These are phyloP conservation scores for Rhexocercosporidium sp. DNA, from an alignment of 2,329 filamentous ascomycete genomes.

Conservation along the genomic window DNA sequence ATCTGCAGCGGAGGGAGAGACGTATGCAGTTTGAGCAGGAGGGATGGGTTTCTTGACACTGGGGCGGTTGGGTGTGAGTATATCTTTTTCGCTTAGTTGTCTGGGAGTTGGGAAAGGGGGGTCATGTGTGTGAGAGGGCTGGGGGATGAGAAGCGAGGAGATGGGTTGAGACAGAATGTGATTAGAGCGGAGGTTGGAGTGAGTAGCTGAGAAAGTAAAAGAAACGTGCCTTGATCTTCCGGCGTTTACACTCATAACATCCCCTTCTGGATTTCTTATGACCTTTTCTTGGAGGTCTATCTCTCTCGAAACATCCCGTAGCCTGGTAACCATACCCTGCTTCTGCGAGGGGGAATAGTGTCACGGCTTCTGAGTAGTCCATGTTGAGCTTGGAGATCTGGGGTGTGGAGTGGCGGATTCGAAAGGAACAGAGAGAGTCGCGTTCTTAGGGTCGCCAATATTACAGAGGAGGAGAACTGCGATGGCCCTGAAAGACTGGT, in stretches of 20 bases:
- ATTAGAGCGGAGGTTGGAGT: background rate
- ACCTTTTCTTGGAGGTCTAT: conserved; percentile 15
- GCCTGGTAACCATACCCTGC: background rate
- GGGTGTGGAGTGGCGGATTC: too few relatives aligned
- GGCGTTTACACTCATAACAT: conserved; percentile 24
- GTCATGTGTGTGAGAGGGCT: background rate
- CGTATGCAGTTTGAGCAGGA: conserved; percentile 16
- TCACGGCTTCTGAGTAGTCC: background rate
- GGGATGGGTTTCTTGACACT: conserved; percentile 25
- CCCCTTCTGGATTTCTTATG: conserved; percentile 25
- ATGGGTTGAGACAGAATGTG: background rate
- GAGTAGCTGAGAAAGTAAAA: background rate
- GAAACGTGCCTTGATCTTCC: conserved; percentile 21
- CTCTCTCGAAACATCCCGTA: background rate
- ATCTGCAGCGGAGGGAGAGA: conserved; percentile 12
- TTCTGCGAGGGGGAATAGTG: background rate
- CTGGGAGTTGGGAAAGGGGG: background rate
- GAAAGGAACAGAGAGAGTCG: too few relatives aligned
- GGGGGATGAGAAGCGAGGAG: background rate
- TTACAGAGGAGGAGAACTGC: too few relatives aligned
- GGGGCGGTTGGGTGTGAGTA: background rate
- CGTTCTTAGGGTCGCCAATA: too few relatives aligned
- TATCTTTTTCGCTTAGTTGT: background rate
- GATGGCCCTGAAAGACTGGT: too few relatives aligned
- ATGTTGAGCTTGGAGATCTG: too few relatives aligned